phyloP scores from a whole-genome alignment of 768 basidiomycete species.

The Myochromella boudieri region DNA sequence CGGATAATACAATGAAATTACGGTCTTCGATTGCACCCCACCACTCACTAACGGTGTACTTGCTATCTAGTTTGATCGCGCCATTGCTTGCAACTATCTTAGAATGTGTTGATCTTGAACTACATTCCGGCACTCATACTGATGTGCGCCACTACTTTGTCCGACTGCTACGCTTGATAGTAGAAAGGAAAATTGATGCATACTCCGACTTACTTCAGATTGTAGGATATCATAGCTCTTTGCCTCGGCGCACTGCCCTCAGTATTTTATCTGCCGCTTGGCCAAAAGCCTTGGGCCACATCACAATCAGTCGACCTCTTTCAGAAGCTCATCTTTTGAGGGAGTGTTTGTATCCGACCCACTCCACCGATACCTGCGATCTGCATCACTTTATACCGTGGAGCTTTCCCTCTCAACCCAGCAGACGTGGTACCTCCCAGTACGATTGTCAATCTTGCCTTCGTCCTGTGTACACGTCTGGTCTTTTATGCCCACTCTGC shows the following conservation, averaged over 20 bases:
- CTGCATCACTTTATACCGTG: conserved; percentile 72
- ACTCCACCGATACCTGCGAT: conserved; percentile 26
- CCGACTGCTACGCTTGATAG: conserved; percentile 52
- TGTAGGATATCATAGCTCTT: conserved; percentile 62
- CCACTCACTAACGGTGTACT: conserved; percentile 55
- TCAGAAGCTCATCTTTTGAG: conserved; percentile 34
- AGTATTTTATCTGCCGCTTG: conserved; percentile 59
- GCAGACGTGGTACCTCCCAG: conserved; percentile 32
- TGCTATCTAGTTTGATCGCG: conserved; percentile 59
- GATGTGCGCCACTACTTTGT: conserved; percentile 49
- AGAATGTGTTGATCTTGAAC: conserved; percentile 48
- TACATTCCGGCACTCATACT: conserved; percentile 23
- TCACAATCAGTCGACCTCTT: conserved; percentile 54
- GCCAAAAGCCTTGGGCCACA: conserved; percentile 71
- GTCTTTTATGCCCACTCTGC: conserved; percentile 71
- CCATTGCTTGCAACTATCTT: conserved; percentile 64
- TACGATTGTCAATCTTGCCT: conserved; percentile 58
- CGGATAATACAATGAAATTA: conserved; percentile 22
- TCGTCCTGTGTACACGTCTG: conserved; percentile 60
- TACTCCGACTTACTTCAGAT: conserved; percentile 73
- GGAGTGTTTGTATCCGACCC: neutral
- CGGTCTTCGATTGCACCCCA: conserved; percentile 57
- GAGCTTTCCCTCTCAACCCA: conserved; percentile 41
- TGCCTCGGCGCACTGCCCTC: conserved; percentile 55
- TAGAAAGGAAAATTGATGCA: conserved; percentile 61